Conservation (phyloP, 257 asterid species). For the Scutellaria minor region DNA sequence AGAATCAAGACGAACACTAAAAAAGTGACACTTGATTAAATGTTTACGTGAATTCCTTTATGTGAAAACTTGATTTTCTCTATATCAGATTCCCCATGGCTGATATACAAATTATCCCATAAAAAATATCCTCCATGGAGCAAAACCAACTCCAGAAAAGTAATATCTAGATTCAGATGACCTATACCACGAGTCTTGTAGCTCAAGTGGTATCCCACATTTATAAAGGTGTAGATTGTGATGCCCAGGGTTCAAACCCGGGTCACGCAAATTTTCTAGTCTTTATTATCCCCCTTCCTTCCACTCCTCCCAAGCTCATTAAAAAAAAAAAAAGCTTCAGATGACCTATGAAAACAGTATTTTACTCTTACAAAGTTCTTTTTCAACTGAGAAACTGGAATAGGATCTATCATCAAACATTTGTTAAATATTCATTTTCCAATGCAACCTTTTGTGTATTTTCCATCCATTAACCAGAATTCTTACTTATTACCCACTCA, state of each 20-base stretch:
- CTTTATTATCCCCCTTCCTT: too few relatives aligned
- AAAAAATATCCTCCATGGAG: neutral
- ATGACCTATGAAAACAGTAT: neutral
- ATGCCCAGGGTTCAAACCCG: too few relatives aligned
- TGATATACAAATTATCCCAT: neutral
- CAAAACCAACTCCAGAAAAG: too few relatives aligned
- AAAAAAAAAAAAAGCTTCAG: neutral
- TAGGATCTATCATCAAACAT: neutral
- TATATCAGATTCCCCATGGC: conserved; percentile 1
- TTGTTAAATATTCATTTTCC: neutral
- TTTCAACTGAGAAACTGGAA: neutral
- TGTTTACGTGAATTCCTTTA: neutral
- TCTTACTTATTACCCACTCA: neutral
- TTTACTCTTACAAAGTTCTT: neutral
- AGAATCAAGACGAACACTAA: conserved; percentile 20
- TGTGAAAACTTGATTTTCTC: conserved; percentile 12
- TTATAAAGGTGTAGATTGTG: too few relatives aligned
- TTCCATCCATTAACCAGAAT: conserved; percentile 17
- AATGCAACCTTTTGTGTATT: neutral
- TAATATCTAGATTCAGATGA: neutral
- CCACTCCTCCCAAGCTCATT: too few relatives aligned
- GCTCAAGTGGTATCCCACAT: too few relatives aligned
- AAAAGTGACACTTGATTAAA: conserved; percentile 7
- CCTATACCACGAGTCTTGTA: neutral
- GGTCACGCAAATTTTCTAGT: too few relatives aligned